A percentile compares a stretch with the other conserved stretches of the same genome.
These are phyloP conservation scores for Aspergillus piperis DNA, from an alignment of 2,329 filamentous ascomycete genomes.

Conservation along the genomic window DNA sequence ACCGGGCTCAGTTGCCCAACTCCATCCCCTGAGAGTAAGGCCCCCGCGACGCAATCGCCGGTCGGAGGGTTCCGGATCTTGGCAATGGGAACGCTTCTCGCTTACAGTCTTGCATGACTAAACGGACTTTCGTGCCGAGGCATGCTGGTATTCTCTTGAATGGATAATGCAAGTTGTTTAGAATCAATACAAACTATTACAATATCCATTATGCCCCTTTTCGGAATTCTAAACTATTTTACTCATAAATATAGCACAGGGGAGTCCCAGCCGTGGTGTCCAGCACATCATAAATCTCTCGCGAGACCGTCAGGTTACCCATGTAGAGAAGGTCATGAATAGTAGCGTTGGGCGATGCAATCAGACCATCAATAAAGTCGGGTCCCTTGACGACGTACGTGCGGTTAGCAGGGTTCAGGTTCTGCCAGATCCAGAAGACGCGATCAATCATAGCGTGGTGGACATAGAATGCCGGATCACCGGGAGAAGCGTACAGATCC, in stretches of 20 bases:
- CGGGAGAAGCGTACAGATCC: constrained; percentile 19
- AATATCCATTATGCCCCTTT: neutral
- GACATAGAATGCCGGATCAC: constrained; percentile 16
- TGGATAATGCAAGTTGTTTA: no score
- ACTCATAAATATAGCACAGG: constrained; percentile 5
- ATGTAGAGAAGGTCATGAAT: constrained; percentile 1
- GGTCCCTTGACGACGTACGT: constrained; percentile 9
- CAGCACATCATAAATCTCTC: constrained; percentile 4
- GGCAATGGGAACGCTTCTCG: no score
- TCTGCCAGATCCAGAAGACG: constrained; percentile 20
- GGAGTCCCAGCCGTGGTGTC: constrained; percentile 5
- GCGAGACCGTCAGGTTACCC: constrained; percentile 4
- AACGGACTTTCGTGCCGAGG: no score
- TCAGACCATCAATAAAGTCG: constrained; percentile 2
- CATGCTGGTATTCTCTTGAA: no score
- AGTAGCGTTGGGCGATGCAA: constrained; percentile 2
- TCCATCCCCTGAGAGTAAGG: no score
- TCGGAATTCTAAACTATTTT: neutral
- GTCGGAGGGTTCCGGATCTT: no score
- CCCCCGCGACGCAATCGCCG: no score
- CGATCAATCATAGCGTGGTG: constrained; percentile 18
- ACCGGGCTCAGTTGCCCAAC: neutral
- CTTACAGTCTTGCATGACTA: no score
- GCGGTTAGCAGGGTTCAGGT: constrained; percentile 7
- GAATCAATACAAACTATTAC: no score